Evolutionary conservation across 768 basidiomycete species (phyloP).

Genomic region (Russula sp.): DNA sequence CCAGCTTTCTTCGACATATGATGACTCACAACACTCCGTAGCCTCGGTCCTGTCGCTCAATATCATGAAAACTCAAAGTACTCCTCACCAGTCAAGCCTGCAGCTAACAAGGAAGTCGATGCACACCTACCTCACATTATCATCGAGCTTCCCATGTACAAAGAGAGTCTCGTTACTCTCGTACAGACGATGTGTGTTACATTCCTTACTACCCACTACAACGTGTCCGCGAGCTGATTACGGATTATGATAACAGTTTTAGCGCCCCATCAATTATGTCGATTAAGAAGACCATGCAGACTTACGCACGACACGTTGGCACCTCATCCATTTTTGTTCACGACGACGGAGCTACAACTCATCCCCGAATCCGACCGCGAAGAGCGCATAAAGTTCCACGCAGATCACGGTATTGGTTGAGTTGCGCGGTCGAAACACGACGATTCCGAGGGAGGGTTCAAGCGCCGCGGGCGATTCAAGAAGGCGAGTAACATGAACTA

Average conservation of each 20-base stretch:
- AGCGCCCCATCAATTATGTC: slow-evolving; percentile 75
- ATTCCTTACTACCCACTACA: slow-evolving; percentile 17
- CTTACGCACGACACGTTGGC: slow-evolving; percentile 88
- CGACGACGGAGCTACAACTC: slow-evolving; percentile 79
- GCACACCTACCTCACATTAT: slow-evolving; percentile 68
- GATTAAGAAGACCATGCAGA: slow-evolving; percentile 82
- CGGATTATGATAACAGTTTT: slow-evolving; percentile 18
- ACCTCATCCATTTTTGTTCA: slow-evolving; percentile 76
- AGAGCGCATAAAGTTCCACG: slow-evolving; percentile 69
- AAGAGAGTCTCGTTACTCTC: slow-evolving; percentile 76
- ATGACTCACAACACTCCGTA: slow-evolving; percentile 33
- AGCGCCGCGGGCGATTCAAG: slow-evolving; percentile 87
- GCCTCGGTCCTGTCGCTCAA: slow-evolving; percentile 80
- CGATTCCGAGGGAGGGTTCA: slow-evolving; percentile 58
- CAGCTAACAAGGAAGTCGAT: slow-evolving; percentile 61
- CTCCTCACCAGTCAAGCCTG: slow-evolving; percentile 69
- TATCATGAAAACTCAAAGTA: slow-evolving; percentile 82
- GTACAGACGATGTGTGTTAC: slow-evolving; percentile 73
- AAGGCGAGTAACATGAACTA: slow-evolving; percentile 94
- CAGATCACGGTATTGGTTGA: slow-evolving; percentile 76
- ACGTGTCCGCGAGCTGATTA: not conserved
- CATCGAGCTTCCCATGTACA: slow-evolving; percentile 85
- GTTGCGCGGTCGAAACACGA: slow-evolving; percentile 77
- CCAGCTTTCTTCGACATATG: slow-evolving; percentile 11
- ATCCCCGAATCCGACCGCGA: slow-evolving; percentile 59